Base-by-base conservation (phyloP, 2,329 filamentous ascomycete genomes). In the Pyricularia pennisetigena region DNA sequence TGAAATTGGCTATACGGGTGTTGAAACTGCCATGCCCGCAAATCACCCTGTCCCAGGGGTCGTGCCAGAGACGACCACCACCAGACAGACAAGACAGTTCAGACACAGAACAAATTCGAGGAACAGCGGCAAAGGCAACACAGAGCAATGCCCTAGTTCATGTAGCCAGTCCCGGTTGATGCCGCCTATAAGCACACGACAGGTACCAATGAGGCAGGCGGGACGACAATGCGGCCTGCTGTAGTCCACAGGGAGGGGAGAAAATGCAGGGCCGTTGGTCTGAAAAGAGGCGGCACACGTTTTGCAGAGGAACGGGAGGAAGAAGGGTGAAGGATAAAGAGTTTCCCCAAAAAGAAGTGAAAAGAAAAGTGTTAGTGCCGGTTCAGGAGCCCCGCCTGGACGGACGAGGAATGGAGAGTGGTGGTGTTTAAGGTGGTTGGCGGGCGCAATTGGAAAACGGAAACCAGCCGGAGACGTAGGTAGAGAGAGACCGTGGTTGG, bases 21-120 rank as follows among this genome's bases (percentile, higher is more conserved):
- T 77, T 76, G 74, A 74, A 72, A 74, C 69, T 76, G 75, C 78
- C 79, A 81, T 81, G 76, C 78, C 78, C 57, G 57, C 57, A 61
- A 61, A n/a, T 24, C 24, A 28, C 76, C 72, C 74, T 73, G 73
- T 72, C 74, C 72, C 70, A 71, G 71, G 70, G 69, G 73, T 70
- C 70, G 68, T 64, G 65, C 69, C 65, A 66, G 41, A 24, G 49
- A 66, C 67, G 49, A 57, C 63, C 23, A 32, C 66, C 57, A 67
- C 32, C 66, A 63, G 35, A 54, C 35, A 32, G 65, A 24, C 20
- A 67, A 32, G 65, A 24, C 20, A 67, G 65, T 20, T 16, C 41
- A 49, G 49, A 61, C 65, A 57, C 41, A 28, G 16, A 20, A 54
- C 41, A 16, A 54, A 54, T 54, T 54, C 41, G 20, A 54, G 41